These are phyloP conservation scores for Trypanosoma conorhini DNA, from an alignment of 208 protist genomes.

Conservation along the genomic window DNA sequence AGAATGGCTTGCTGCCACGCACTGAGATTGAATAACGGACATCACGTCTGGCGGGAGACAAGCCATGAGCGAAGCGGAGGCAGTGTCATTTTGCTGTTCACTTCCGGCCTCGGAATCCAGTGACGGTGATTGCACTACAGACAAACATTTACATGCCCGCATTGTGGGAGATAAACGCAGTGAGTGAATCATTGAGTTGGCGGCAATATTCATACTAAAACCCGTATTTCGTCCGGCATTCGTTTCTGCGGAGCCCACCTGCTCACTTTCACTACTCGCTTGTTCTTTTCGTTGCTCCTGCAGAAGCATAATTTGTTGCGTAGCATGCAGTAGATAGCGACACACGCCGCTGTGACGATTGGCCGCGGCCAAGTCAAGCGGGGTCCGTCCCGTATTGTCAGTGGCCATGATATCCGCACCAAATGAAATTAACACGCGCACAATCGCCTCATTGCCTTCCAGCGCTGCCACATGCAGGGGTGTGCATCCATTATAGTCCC, in stretches of 20 bases:
- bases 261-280: neutral
- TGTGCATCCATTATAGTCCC: slow-evolving; percentile 89
- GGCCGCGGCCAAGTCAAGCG: slow-evolving; percentile 79
- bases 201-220: neutral
- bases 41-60: slow-evolving; percentile 23
- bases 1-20: neutral
- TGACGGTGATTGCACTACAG: neutral
- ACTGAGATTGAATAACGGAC: neutral
- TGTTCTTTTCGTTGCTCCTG: slow-evolving; percentile 24
- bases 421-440: slow-evolving; percentile 80
- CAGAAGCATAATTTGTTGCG: slow-evolving; percentile 19
- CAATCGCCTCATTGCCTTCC: slow-evolving; percentile 78
- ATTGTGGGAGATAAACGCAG: neutral
- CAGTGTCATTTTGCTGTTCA: slow-evolving; percentile 5
- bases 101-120: neutral
- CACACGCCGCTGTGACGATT: slow-evolving; percentile 80
- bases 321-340: slow-evolving; percentile 61
- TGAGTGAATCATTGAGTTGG: neutral
- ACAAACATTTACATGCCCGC: neutral
- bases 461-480: slow-evolving; percentile 82
- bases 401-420: slow-evolving; percentile 71
- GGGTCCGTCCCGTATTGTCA: slow-evolving; percentile 76
- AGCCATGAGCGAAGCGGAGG: neutral
- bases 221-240: neutral
- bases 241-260: neutral